These are phyloP conservation scores for Diaporthe helianthi DNA, from an alignment of 2,329 filamentous ascomycete species.

Conservation along the genomic window DNA sequence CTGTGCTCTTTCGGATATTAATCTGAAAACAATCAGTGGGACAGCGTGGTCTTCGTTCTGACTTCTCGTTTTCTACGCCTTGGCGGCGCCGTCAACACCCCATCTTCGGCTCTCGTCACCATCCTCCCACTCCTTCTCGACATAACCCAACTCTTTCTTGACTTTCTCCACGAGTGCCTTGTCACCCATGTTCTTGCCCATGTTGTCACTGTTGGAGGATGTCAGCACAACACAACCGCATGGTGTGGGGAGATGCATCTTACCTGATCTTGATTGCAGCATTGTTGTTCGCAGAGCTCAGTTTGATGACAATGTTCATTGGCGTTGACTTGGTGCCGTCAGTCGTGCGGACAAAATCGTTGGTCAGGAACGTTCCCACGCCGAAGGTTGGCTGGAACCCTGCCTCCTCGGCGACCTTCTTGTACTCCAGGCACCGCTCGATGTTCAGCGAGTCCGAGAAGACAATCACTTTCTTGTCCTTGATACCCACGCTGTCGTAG, in stretches of 20 bases:
- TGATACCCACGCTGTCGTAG: conserved; percentile 78
- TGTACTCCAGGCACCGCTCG: conserved; percentile 90
- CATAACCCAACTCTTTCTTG: conserved; percentile 85
- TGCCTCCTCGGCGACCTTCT: conserved; percentile 77
- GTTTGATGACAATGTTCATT: conserved; percentile 97
- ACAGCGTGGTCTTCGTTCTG: neutral
- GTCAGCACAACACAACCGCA: neutral
- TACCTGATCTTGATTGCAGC: conserved; percentile 87
- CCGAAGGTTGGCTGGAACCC: conserved; percentile 90
- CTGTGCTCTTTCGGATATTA: neutral
- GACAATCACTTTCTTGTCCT: conserved; percentile 84
- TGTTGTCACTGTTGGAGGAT: conserved; percentile 67
- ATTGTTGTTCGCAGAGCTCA: conserved; percentile 81
- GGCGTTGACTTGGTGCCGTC: conserved; percentile 85
- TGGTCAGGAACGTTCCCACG: conserved; percentile 94
- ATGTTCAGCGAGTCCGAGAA: conserved; percentile 96
- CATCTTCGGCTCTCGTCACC: conserved; percentile 87
- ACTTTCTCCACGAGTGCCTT: conserved; percentile 79
- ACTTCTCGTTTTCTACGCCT: conserved; percentile 15
- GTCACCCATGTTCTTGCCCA: conserved; percentile 93
- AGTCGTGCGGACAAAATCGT: conserved; percentile 80
- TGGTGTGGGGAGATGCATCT: conserved; percentile 29
- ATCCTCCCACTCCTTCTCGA: conserved; percentile 81
- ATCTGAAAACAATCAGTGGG: neutral
- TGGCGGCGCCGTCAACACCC: conserved; percentile 61